These are phyloP conservation scores for Passiflora organensis DNA, from an alignment of 345 rosid species.

Conservation along the genomic window DNA sequence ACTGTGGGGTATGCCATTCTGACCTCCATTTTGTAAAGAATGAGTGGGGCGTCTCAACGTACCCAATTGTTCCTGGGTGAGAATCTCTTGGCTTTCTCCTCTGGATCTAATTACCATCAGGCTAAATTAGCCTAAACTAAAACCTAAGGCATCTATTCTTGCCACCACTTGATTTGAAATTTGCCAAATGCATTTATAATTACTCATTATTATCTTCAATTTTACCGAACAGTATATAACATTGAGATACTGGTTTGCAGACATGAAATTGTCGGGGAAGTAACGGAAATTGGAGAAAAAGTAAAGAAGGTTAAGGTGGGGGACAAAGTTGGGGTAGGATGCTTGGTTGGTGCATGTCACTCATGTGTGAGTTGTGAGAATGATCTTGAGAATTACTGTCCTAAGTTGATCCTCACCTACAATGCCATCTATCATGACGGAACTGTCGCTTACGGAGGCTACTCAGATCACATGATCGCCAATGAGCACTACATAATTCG, in stretches of 20 bases:
- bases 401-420: constrained; percentile 7
- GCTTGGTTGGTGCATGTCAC: constrained; percentile 4
- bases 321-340: constrained; percentile 3
- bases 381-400: constrained; percentile 10
- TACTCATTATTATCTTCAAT: too few species aligned
- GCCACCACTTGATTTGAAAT: too few species aligned
- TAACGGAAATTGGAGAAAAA: neutral
- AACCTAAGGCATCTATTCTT: too few species aligned
- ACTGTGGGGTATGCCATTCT: constrained; percentile 9
- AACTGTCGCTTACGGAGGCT: constrained; percentile 11
- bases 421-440: neutral
- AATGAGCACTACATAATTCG: constrained; percentile 8
- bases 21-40: neutral
- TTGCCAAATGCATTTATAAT: too few species aligned
- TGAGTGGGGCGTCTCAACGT: constrained; percentile 4
- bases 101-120: too few species aligned
- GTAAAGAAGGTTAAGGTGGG: constrained; percentile 4
- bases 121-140: too few species aligned
- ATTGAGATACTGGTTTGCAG: too few species aligned
- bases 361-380: constrained; percentile 4
- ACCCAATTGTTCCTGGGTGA: constrained; percentile 12
- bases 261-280: constrained; percentile 2
- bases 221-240: too few species aligned
- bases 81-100: neutral
- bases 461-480: constrained; percentile 11